Base-by-base conservation (phyloP, 2,329 filamentous ascomycete genomes). In the Nothopassalora personata region DNA sequence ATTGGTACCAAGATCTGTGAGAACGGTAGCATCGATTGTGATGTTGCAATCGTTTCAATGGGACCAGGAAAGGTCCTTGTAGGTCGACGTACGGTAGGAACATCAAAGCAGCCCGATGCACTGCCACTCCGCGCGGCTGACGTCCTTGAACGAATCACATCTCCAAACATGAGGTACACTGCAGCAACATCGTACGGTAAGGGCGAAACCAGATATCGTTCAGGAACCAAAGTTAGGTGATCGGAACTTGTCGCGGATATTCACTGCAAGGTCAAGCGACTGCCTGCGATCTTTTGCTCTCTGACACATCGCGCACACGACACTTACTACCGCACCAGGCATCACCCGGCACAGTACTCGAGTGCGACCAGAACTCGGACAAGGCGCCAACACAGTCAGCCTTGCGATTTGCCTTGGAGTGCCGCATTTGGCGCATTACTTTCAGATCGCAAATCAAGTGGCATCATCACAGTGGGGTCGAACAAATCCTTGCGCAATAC, bases 381-480 rank as follows among this genome's bases (percentile, higher is more conserved):
- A 31, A 27, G 15, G 27, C 49, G 36, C 53, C 48, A 46, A 11
- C 46, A 49, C 54, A 56, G 47, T 50, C 46, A 56, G 54, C 54
- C 54, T 50, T 39, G 45, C 46, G 46, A 27, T 43, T 36, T 30
- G 54, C 54, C 54, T 39, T 49, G 8, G 46, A 28, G 11, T 9
- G 46, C 10, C 46, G 19, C 46, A 28, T 49, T 30, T 11, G 19
- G 28, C 46, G 11, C 23, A 28, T 49, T 30, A 27, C 19, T 4
- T 28, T 19, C 3, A 31, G 5, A 49, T 28, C 46, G 46, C 19
- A 49, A 49, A 49, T 13, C 28, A n/a, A 27, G 11, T 28, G 46
- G 30, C 46, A 28, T 30, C 46, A 15, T 30, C 46, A 15, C 11
- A 28, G 46, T n/a, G 46, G 11, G 4, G 46, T 23, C 46, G 46